These are phyloP conservation scores for Amphirosellinia nigrospora DNA, from an alignment of 495 filamentous ascomycete genomes.

Conservation along the genomic window DNA sequence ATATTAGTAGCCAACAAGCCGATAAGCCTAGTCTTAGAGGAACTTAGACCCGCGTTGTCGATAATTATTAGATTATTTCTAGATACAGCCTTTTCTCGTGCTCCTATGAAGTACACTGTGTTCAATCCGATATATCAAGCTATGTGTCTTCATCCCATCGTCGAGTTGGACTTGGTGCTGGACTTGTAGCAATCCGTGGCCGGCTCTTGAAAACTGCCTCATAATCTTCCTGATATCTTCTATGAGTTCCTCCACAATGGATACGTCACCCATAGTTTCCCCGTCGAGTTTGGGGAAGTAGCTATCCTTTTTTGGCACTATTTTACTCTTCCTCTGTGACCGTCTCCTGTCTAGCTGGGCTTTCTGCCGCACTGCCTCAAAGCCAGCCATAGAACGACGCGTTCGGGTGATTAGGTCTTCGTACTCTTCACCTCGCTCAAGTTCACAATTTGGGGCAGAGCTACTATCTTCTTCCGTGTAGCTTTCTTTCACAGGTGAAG, in stretches of 20 bases:
- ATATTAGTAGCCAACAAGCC: neutral
- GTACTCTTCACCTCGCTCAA: constrained; percentile 39
- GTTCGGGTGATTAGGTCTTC: constrained; percentile 74
- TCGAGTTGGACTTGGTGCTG: constrained; percentile 61
- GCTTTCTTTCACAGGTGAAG: constrained; percentile 34
- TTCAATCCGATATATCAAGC: neutral
- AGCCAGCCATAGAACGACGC: constrained; percentile 78
- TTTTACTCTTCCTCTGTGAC: constrained; percentile 52
- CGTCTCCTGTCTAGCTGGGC: constrained; percentile 64
- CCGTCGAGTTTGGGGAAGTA: constrained; percentile 51
- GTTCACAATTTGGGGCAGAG: constrained; percentile 27
- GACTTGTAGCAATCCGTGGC: constrained; percentile 78
- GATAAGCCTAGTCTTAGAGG: neutral
- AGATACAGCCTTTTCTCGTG: neutral
- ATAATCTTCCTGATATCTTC: constrained; percentile 69
- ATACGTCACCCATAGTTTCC: constrained; percentile 37
- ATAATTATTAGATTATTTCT: neutral
- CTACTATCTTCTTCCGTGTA: constrained; percentile 8
- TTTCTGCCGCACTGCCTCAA: constrained; percentile 56
- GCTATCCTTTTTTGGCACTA: constrained; percentile 40
- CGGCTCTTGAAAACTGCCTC: constrained; percentile 85
- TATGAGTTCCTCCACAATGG: constrained; percentile 40
- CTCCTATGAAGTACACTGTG: neutral
- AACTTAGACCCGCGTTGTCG: neutral
- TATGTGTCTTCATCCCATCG: constrained; percentile 8